These are phyloP conservation scores for Pelargonium nanum DNA, from an alignment of 345 rosid species.

Conservation along the genomic window DNA sequence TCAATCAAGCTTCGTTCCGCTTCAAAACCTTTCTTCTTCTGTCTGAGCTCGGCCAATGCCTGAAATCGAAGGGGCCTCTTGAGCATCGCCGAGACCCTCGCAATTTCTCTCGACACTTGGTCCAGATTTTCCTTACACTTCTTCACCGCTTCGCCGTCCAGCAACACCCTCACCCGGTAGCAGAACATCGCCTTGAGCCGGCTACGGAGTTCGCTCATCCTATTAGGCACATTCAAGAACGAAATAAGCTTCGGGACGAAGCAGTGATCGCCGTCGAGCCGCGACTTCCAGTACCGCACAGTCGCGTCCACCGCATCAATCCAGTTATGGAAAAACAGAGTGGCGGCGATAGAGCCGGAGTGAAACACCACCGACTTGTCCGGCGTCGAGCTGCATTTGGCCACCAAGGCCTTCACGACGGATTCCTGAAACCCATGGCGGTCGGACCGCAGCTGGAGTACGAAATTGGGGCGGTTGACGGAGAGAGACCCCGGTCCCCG, in stretches of 20 bases:
- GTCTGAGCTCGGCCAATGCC: conserved; percentile 11
- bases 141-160: conserved; percentile 33
- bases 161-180: conserved; percentile 21
- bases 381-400: conserved; percentile 12
- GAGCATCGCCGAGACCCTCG: conserved; percentile 5
- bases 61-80: background rate
- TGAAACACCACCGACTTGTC: conserved; percentile 2
- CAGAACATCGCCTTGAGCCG: conserved; percentile 29
- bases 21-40: conserved; percentile 19
- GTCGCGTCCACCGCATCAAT: conserved; percentile 29
- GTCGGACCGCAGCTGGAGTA: conserved; percentile 2
- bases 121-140: conserved; percentile 24
- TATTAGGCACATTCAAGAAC: conserved; percentile 27
- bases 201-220: conserved; percentile 27
- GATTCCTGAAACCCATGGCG: background rate
- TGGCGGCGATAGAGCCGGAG: conserved; percentile 19
- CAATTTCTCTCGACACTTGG: conserved; percentile 21
- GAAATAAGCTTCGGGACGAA: conserved; percentile 23
- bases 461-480: background rate
- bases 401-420: conserved; percentile 1
- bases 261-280: conserved; percentile 25
- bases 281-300: conserved; percentile 30
- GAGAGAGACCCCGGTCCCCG: background rate
- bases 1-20: conserved; percentile 28
- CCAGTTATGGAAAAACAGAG: conserved; percentile 33